Conservation (phyloP, 495 filamentous ascomycete species). For the Elasticomyces elasticus region DNA sequence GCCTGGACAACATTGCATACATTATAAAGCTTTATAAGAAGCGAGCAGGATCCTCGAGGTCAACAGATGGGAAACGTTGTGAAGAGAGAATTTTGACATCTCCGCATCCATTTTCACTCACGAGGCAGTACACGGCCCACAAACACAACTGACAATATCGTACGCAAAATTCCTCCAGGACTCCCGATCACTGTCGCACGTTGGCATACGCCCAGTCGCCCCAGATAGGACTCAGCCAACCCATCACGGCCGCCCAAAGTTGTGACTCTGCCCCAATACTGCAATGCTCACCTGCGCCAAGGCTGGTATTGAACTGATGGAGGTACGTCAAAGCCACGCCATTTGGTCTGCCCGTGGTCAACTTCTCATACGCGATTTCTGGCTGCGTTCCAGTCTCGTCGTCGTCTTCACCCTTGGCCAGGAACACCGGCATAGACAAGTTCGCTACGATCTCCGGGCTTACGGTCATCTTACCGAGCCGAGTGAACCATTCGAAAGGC, state of each 20-base stretch:
- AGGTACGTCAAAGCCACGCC: background rate
- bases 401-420: slow-evolving; percentile 1
- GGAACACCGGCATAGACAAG: background rate
- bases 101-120: no score
- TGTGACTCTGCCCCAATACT: slow-evolving; percentile 1
- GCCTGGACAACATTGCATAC: no score
- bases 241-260: background rate
- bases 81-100: no score
- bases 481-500: background rate
- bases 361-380: background rate
- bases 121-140: no score
- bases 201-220: background rate
- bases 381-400: background rate
- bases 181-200: no score
- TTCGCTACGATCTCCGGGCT: background rate
- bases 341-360: background rate
- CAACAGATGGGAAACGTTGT: no score
- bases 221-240: slow-evolving; percentile 4
- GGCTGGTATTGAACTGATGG: slow-evolving; percentile 4
- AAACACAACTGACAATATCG: no score
- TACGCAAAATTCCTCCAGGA: no score
- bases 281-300: slow-evolving; percentile 8
- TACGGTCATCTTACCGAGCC: background rate
- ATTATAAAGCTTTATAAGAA: no score
- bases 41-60: no score